Conservation (phyloP, 148 eudicot species). For the Vaccinium vitisidaea region DNA sequence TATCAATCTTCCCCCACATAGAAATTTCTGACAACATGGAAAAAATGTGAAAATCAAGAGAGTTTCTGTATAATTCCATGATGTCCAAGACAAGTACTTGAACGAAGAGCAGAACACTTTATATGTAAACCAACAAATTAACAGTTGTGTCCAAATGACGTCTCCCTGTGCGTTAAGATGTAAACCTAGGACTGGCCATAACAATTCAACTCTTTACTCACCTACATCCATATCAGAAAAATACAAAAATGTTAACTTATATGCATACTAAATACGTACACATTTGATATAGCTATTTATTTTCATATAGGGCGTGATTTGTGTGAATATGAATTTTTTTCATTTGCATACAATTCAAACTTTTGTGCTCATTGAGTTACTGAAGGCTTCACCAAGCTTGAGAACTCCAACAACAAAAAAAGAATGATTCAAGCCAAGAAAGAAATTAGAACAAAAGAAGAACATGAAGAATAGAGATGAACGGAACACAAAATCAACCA, state of each 20-base stretch:
- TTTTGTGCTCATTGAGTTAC: neutral
- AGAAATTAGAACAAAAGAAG: neutral
- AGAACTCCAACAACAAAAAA: too few species aligned
- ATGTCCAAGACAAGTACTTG: neutral
- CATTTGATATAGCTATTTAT: neutral
- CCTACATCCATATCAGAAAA: neutral
- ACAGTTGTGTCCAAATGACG: neutral
- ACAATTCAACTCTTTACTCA: neutral
- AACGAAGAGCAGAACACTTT: neutral
- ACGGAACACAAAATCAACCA: neutral
- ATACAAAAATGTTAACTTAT: neutral
- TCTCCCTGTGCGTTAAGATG: neutral
- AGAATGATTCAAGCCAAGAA: neutral
- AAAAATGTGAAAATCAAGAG: slow-evolving; percentile 6
- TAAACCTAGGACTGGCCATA: neutral
- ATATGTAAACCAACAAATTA: neutral
- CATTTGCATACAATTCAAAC: neutral
- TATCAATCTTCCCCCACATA: slow-evolving; percentile 74
- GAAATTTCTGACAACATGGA: slow-evolving; percentile 55
- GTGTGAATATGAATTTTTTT: neutral
- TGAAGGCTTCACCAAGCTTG: neutral
- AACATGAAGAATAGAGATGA: neutral
- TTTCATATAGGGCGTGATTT: neutral
- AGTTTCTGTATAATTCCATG: slow-evolving; percentile 15
- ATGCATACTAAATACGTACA: neutral